Conservation (phyloP, 257 asterid genomes). For the Plantago major region DNA sequence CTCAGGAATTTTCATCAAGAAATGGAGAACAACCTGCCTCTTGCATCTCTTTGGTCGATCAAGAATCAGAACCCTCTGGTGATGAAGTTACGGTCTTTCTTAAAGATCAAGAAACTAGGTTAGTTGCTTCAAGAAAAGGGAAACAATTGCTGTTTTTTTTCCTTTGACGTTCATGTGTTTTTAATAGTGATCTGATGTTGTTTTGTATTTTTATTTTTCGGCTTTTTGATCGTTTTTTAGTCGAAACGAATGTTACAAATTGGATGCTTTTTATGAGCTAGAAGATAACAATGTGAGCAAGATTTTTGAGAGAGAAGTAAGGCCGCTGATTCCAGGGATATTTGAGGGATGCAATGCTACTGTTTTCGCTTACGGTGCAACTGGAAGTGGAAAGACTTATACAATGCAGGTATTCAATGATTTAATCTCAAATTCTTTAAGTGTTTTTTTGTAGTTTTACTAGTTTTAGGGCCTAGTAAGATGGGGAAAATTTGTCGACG, state of each 20-base stretch:
- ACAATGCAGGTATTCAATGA: constrained; percentile 66
- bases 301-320: constrained; percentile 69
- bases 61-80: constrained; percentile 23
- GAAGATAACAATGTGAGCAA: constrained; percentile 52
- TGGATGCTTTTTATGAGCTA: constrained; percentile 68
- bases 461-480: too few relatives aligned
- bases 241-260: constrained; percentile 73
- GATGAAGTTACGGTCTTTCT: constrained; percentile 68
- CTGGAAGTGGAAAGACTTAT: constrained; percentile 94
- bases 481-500: too few relatives aligned
- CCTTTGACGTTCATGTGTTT: not conserved
- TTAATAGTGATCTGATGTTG: not conserved
- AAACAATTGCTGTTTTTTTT: not conserved
- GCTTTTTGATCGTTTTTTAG: too few relatives aligned
- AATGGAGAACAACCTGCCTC: constrained; percentile 35
- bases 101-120: constrained; percentile 77
- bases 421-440: constrained; percentile 14
- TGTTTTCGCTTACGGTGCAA: constrained; percentile 90
- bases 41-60: constrained; percentile 45
- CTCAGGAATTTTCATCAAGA: constrained; percentile 37
- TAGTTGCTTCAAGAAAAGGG: not conserved
- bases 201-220: not conserved
- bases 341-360: constrained; percentile 76
- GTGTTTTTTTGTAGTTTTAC: not conserved
- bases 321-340: constrained; percentile 68